Evolutionary conservation across 441 rosid genomes (phyloP), one percentile per base, ranked within the genome.

Genomic region (Pelargonium myrrhifolium): DNA sequence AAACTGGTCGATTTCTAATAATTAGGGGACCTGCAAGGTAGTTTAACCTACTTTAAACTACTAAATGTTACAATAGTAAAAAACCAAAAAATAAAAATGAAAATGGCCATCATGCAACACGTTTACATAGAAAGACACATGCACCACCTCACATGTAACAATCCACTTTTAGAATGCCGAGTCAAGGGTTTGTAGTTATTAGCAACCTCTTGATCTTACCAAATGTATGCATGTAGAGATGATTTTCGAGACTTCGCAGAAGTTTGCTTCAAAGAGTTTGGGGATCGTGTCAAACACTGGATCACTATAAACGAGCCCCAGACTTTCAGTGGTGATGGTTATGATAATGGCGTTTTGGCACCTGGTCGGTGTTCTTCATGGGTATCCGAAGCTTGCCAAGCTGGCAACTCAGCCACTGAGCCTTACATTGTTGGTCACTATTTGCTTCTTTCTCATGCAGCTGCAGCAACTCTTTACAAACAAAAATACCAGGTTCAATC

Each of bases 281-380:
- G 93, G 7, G 91, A 87, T 47, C 69, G 87, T 14, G 96, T 87
- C 3, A 86, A 84, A 68, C 69, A 86, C 20, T 90, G 97, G 97
- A 85, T 86, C 1, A 89, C 92, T 24, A 63, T 88, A 42, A 88
- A 88, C 8, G 91, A 88, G 53, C 95, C 95, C 11, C 66, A 60
- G 51, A 76, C 45, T 11, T 84, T 66, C n/a, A 62, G 77, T 1
- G 1, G 2, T 0, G 64, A 49, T 0, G 97, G 91, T 3, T 88
- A 88, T 24, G 80, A 77, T 0, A 4, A 0, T 0, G 86, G 85
- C 1, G 0, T 0, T 0, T n/a, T 66, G 2, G 84, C 93, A 0
- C 93, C 93, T 0, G 83, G 78, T 6, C 76, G 86, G 0, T 89
- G 96, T 59, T 86, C 95, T 0, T 28, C 47, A 4, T 84, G 82